Base-by-base conservation (phyloP, 2,329 filamentous ascomycete genomes). In the Sordariomycetes sp. region DNA sequence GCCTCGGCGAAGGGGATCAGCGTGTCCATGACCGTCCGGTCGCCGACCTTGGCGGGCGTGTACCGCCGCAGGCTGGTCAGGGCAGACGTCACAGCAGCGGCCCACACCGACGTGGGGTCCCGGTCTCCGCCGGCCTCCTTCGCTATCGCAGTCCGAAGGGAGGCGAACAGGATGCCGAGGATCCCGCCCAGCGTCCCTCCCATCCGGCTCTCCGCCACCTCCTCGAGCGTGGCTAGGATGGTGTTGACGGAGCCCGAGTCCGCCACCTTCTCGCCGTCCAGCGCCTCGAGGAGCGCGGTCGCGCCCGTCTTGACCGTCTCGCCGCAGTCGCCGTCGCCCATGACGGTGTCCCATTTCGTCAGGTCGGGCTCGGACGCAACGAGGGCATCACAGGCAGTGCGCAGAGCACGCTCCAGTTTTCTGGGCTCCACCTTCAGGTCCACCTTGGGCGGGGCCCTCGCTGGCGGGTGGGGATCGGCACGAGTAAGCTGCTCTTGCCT, bases 281-380 rank as follows among this genome's bases (percentile, higher is more conserved):
- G 64, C 0, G 76, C 76, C 0, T 80, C 80, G 2, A 80, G 65
- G 8, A 81, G 65, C 3, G 69, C 69, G 5, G 66, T 74, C 0
- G 80, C 80, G 0, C 80, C 80, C 0, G 76, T 77, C 69, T 79
- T 77, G 58, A 83, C 72, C 2, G 79, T 82, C 65, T 87, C 81
- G 43, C 84, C 84, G 65, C 83, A 87, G 69, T 87, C 83, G 12
- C 83, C 83, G 63, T 86, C 84, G 40, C 82, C 83, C 76, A 86
- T 81, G 53, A 82, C 67, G 4, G 79, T 83, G 66, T 86, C 82
- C 77, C 80, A 86, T 60, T 72, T 78, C 1, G 84, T 87, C 51
- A 87, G 71, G 59, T 85, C 79, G 0, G 82, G 82, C 66, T 87
- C 83, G 3, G 83, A 81, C 10, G 72, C 72, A 53, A 86, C 72